Evolutionary conservation across 2,329 filamentous ascomycete genomes (phyloP).

Genomic region (Tolypocladium cylindrosporum): DNA sequence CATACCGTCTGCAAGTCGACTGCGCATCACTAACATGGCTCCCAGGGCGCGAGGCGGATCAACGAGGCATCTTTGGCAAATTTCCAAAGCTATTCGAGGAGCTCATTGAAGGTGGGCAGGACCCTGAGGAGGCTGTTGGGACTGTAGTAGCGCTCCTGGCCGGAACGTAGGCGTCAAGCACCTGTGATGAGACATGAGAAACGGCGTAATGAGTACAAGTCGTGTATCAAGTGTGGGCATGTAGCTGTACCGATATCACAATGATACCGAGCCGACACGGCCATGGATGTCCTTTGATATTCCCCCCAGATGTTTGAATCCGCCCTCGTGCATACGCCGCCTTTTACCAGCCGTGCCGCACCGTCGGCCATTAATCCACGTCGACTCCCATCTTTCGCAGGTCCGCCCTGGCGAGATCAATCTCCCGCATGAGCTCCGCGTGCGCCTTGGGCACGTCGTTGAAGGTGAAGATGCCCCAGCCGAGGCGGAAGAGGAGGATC

Average conservation of each 20-base stretch:
- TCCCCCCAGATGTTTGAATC: background rate
- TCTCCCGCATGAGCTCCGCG: slow-evolving; percentile 78
- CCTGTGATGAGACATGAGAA: slow-evolving; percentile 6
- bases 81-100: slow-evolving; percentile 52
- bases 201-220: background rate
- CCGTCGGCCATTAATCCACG: slow-evolving; percentile 48
- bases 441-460: slow-evolving; percentile 91
- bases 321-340: background rate
- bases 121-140: slow-evolving; percentile 45
- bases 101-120: slow-evolving; percentile 44
- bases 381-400: slow-evolving; percentile 65
- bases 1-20: background rate
- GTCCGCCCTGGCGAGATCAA: slow-evolving; percentile 65
- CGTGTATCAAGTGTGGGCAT: background rate
- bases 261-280: background rate
- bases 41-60: slow-evolving; percentile 52
- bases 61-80: slow-evolving; percentile 41
- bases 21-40: slow-evolving; percentile 6
- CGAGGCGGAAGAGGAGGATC: slow-evolving; percentile 84
- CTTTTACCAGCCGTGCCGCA: background rate
- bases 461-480: slow-evolving; percentile 89
- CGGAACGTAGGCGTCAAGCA: slow-evolving; percentile 23
- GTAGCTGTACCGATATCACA: background rate
- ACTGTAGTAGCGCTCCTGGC: slow-evolving; percentile 51
- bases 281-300: background rate